Evolutionary conservation across 768 basidiomycete species (phyloP), one percentile per base, ranked within the genome.

Genomic region (Sistotremastrum suecicum): DNA sequence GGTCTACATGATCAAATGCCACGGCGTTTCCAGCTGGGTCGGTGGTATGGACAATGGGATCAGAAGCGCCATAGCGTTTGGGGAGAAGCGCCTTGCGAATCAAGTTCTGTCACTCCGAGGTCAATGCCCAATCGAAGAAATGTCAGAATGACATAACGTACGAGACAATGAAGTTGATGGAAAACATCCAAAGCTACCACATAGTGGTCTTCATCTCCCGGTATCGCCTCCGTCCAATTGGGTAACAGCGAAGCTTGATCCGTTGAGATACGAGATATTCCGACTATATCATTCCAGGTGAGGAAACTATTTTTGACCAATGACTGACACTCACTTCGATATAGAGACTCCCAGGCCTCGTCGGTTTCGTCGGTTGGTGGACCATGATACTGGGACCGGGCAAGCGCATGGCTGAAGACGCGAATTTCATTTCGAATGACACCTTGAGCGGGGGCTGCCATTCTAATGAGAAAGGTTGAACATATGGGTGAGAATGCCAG

Each of bases 151-250:
- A 29, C 34, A 20, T 8, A 12, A 50, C 50, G 5, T 48, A 58
- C 58, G n/a, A 60, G 40, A 42, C 57, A 56, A 44, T 60, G 58
- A 5, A 60, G 43, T 39, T 58, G 50, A 43, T 60, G 58, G 44
- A 60, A 60, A 5, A 60, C 57, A 12, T 60, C 58, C 4, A 57
- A 39, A 3, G 43, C 48, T 7, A 48, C 50, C 8, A 57, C 49
- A 40, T 51, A 60, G 37, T 56, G 48, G 4, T 44, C 54, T 11
- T 51, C 50, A n/a, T 57, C 54, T 10, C 49, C 53, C 3, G 49
- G 47, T 10, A 60, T 56, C 5, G 53, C 48, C 39, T 47, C 41
- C 2, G 56, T 60, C 5, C 43, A 44, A 46, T 57, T 57, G 2
- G 54, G 43, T 11, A 60, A 48, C 6, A 46, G 39, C 3, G 47